Percentiles rank a stretch among this genome's conserved stretches.
These are phyloP conservation scores for Cucurbita ficifolia DNA, from an alignment of 306 rosid species.

Conservation along the genomic window DNA sequence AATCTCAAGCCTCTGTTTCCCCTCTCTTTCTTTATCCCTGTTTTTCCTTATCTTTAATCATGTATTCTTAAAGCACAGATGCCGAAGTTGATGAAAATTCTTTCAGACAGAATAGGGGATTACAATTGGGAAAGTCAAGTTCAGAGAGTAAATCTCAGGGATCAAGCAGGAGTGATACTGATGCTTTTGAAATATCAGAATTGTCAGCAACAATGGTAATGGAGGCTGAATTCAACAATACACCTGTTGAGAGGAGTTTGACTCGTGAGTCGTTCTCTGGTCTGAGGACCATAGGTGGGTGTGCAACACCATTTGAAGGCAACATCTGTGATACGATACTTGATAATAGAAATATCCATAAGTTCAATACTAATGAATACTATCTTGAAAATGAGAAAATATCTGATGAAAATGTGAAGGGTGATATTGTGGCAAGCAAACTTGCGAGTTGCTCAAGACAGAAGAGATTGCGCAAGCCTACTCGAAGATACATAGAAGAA, in stretches of 20 bases:
- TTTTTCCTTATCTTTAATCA: neutral
- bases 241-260: slow-evolving; percentile 26
- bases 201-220: slow-evolving; percentile 37
- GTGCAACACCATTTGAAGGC: slow-evolving; percentile 33
- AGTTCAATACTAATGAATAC: slow-evolving; percentile 27
- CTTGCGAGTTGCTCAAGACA: slow-evolving; percentile 28
- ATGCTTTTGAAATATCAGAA: slow-evolving; percentile 48
- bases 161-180: slow-evolving; percentile 62
- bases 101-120: slow-evolving; percentile 25
- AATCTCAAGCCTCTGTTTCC: neutral
- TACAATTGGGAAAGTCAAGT: slow-evolving; percentile 38
- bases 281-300: slow-evolving; percentile 30
- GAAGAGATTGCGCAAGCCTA: slow-evolving; percentile 70
- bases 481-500: slow-evolving; percentile 69
- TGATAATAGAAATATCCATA: slow-evolving; percentile 20
- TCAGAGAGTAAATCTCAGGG: slow-evolving; percentile 66
- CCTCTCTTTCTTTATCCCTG: neutral
- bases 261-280: slow-evolving; percentile 25
- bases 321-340: slow-evolving; percentile 26
- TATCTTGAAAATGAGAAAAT: slow-evolving; percentile 22
- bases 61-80: slow-evolving; percentile 29
- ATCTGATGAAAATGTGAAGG: slow-evolving; percentile 27
- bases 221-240: slow-evolving; percentile 42
- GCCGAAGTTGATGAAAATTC: slow-evolving; percentile 40
- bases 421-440: slow-evolving; percentile 24